phyloP scores from a whole-genome alignment of 1,284 basidiomycete species.

The Ustanciosporium gigantosporum region DNA sequence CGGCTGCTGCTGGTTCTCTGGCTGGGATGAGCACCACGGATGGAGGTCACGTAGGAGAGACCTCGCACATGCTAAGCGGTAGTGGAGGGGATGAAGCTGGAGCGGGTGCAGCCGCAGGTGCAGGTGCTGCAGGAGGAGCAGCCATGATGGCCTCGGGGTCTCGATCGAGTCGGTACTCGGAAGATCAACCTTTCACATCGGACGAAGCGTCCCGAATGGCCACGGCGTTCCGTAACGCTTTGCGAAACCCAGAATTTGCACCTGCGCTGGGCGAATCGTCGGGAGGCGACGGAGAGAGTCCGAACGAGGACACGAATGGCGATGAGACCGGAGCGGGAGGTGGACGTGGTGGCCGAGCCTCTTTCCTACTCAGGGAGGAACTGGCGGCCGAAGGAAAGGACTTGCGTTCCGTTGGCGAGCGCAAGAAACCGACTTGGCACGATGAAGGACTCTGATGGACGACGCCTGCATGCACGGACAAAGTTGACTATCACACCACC shows the following conservation, averaged over 20 bases:
- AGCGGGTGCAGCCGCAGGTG: not conserved
- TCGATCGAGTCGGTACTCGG: conserved; percentile 20
- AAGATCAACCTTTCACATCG: conserved; percentile 41
- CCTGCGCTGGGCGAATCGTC: conserved; percentile 15
- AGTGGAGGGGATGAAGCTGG: conserved; percentile 4
- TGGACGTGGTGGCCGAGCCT: conserved; percentile 11
- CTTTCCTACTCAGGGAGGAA: conserved; percentile 37
- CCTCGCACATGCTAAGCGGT: conserved; percentile 28
- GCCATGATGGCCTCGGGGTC: conserved; percentile 20
- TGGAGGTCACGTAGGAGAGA: conserved; percentile 17
- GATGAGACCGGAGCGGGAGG: not conserved
- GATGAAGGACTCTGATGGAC: no score
- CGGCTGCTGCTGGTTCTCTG: conserved; percentile 24
- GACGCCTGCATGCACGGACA: conserved; percentile 1
- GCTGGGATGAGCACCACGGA: conserved; percentile 15
- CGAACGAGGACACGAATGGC: conserved; percentile 6
- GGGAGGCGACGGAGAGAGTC: conserved; percentile 25
- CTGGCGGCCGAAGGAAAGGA: conserved; percentile 45
- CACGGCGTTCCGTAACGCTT: conserved; percentile 43
- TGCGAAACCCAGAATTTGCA: conserved; percentile 44
- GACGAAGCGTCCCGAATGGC: conserved; percentile 51
- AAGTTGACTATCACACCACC: no score
- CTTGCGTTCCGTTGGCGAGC: conserved; percentile 33
- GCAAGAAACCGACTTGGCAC: conserved; percentile 43
- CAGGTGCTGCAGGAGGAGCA: conserved; percentile 11